Evolutionary conservation across 805 yeast species (phyloP), one percentile per base, ranked within the genome.

Genomic region (Lachancea fermentati): DNA sequence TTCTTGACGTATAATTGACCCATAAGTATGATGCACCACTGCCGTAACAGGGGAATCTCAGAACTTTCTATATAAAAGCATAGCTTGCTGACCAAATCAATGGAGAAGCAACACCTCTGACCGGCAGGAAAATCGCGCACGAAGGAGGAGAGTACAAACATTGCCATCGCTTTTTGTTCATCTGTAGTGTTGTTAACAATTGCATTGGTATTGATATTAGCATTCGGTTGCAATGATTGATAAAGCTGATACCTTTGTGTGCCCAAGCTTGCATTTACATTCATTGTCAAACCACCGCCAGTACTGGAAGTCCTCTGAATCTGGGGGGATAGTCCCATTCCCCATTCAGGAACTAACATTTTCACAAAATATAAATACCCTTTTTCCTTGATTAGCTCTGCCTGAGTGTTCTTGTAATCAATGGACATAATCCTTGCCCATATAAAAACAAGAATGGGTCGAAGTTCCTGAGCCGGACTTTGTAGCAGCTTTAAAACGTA

Each of bases 361-460:
- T 81, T 78, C 32, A 87, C 77, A 58, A 93, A 93, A 60, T 93
- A 91, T 52, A 80, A 78, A 61, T 79, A 89, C 0, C 96, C 96
- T 54, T 82, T 83, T 55, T 91, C 97, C 52, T 89, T 89, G 48
- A 93, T 76, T 22, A 93, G 72, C 55, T 93, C 98, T 47, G 82
- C 88, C 60, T 93, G 98, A 3, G 96, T 86, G 54, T 84, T 82
- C 48, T 78, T 75, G 58, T 84, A 82, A 62, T 91, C 97, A 17
- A 93, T 94, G 2, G 97, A 89, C 93, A 93, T 87, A 16, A 93
- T 87, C 49, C 97, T 72, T 0, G 97, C 96, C 98, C 98, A 93
- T 40, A 93, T 93, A 54, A 91, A 93, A 1, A 93, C 93, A 42
- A 93, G 65, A 3, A 91, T 95, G 0, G 97, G 97, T 54, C 88